Evolutionary conservation across 2,329 filamentous ascomycete genomes (phyloP), one percentile per base, ranked within the genome.

Genomic region (Ceratocystis cacaofunesta): DNA sequence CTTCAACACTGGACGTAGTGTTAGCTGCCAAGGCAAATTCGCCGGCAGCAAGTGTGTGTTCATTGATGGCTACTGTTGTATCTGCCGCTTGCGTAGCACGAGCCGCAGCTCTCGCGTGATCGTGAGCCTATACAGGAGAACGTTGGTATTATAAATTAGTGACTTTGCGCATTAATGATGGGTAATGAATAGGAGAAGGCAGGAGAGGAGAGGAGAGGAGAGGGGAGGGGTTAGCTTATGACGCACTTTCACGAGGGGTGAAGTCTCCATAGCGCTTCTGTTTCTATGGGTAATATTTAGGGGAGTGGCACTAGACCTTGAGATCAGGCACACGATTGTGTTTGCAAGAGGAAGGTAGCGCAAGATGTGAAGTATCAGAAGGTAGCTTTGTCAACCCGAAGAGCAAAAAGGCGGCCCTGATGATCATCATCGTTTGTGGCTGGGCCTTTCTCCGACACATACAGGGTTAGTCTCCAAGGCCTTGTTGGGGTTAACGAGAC

Each of bases 21-120:
- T 84, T 82, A n/a, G 89, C 86, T 36, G 91, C 92, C 68, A 87
- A 86, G 68, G 90, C 86, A 74, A 96, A 97, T 73, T 96, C 90
- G 69, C 86, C 87, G 1, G 94, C 92, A 46, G 94, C 94, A 66
- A 89, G 80, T 64, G 92, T 86, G 76, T 97, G 92, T 74, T 96
- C 89, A 72, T 88, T 88, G 72, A 91, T 88, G 68, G 92, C 92
- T 61, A 89, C 85, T 5, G 87, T 87, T 65, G 89, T 89, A 73
- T 94, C 85, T 65, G 79, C 80, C 58, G 88, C 85, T 71, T 91
- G 85, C 28, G 81, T 86, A 65, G 92, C 90, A 28, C 86, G 80
- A 28, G 89, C 86, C 55, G 92, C 92, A 71, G 89, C 92, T 71
- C 86, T 85, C 62, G 90, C 92, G 76, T 96, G 91, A 70, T 92